These are phyloP conservation scores for Mycena polygramma DNA, from an alignment of 768 basidiomycete genomes.

Conservation along the genomic window DNA sequence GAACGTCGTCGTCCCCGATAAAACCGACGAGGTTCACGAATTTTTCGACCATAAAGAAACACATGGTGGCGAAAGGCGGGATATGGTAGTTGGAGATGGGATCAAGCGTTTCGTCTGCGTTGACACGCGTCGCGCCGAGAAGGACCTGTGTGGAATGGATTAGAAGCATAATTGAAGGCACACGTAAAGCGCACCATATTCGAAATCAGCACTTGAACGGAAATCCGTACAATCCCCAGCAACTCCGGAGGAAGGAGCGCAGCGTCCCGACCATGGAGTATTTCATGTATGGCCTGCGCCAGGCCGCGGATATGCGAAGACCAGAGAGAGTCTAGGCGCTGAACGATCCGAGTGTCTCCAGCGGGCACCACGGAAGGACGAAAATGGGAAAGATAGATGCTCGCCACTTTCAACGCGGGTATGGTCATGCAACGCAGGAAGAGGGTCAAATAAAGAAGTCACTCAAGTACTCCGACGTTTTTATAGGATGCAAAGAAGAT, in stretches of 20 bases:
- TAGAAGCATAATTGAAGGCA: neutral
- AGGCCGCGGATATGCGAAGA: neutral
- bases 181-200: neutral
- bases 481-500: neutral
- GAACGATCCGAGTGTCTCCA: neutral
- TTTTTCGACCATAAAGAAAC: neutral
- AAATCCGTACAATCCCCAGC: neutral
- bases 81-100: neutral
- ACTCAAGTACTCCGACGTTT: no score
- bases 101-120: neutral
- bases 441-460: no score
- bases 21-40: neutral
- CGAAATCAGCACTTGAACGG: neutral
- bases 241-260: neutral
- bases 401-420: no score
- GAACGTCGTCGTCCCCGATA: no score
- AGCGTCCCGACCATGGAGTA: neutral
- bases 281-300: neutral
- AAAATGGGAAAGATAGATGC: neutral
- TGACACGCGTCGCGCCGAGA: neutral
- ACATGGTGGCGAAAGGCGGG: neutral
- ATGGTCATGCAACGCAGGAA: no score
- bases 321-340: neutral
- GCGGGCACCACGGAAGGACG: neutral
- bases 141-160: neutral